Conservation (phyloP, 192 early-diverging fungal genomes). For the Martensiomyces pterosporus region DNA sequence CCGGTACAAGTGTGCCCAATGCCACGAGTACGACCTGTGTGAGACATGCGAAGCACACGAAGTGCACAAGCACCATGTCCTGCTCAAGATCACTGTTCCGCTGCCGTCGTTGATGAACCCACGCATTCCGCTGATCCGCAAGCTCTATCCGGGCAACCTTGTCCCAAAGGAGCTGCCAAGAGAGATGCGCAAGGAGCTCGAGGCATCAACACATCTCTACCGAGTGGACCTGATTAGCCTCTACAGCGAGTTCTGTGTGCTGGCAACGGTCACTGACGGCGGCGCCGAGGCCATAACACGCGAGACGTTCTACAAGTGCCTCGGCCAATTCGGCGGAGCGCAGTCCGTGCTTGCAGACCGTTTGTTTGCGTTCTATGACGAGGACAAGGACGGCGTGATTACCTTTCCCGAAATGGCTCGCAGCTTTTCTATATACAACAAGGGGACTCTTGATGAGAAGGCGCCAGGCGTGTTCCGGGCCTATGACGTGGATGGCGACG, state of each 20-base stretch:
- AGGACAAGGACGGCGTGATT: slow-evolving; percentile 71
- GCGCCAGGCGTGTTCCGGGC: slow-evolving; percentile 77
- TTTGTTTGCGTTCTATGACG: slow-evolving; percentile 89
- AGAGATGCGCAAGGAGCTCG: slow-evolving; percentile 7
- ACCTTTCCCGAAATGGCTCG: slow-evolving; percentile 78
- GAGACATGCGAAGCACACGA: slow-evolving; percentile 83
- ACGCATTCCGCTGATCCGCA: slow-evolving; percentile 62
- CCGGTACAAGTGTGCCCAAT: slow-evolving; percentile 93
- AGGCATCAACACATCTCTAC: slow-evolving; percentile 53
- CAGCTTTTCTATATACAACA: slow-evolving; percentile 77
- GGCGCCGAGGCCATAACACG: slow-evolving; percentile 69
- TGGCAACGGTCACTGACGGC: slow-evolving; percentile 59
- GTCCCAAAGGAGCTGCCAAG: slow-evolving; percentile 13
- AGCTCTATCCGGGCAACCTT: slow-evolving; percentile 73
- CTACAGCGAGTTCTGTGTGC: slow-evolving; percentile 79
- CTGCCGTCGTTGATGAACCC: slow-evolving; percentile 86
- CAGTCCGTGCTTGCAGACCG: slow-evolving; percentile 82
- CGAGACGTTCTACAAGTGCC: slow-evolving; percentile 76
- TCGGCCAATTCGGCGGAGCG: slow-evolving; percentile 79
- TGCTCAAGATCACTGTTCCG: slow-evolving; percentile 88
- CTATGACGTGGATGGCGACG: slow-evolving; percentile 89
- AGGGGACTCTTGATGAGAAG: slow-evolving; percentile 86
- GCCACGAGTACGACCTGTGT: slow-evolving; percentile 90
- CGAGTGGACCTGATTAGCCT: slow-evolving; percentile 79
- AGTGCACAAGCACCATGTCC: slow-evolving; percentile 78